Evolutionary conservation across 2,329 filamentous ascomycete species (phyloP), one percentile per base, ranked within the genome.

Genomic region (Xylaria sp.): DNA sequence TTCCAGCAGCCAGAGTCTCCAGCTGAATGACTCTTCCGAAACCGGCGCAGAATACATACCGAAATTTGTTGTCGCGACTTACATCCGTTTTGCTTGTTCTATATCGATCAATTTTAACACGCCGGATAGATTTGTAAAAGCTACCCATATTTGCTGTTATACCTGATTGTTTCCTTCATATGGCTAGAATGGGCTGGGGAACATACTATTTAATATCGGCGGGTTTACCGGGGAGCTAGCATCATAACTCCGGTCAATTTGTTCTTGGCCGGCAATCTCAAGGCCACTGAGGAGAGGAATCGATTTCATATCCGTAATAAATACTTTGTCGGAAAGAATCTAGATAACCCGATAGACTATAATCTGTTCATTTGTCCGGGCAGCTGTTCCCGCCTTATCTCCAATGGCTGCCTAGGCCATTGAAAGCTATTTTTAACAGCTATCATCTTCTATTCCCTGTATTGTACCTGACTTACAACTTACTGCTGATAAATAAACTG

Each of bases 141-240:
- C 20, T 41, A 57, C 15, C 41, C 28, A 44, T 18, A 2, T 44
- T 41, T 57, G 10, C 55, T 3, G 44, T 57, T 48, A 18, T 12
- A 18, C 18, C 15, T 52, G 50, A 52, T 31, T 52, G 50, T 31
- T 34, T 15, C 12, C 48, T 52, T 18, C 2, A 51, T 15, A 51
- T 3, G 23, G 23, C 23, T 28, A 51, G 12, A 41, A 41, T 25
- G 34, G 13, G 20, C 51, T 52, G 7, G 13, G 15, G 10, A 20
- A 10, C 13, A 20, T 15, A n/a, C 10, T 18, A 23, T 39, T 31
- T 39, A 9, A 31, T 48, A 31, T 39, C n/a, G n/a, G 18, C 60
- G 66, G 66, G 44, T 48, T 65, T 65, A 67, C 50, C 60, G 48
- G 48, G 50, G 50, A 3, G 25, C 23, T 55, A 28, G 37, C 41